Base-by-base conservation (phyloP, 257 asterid genomes). In the Voacanga thouarsii region DNA sequence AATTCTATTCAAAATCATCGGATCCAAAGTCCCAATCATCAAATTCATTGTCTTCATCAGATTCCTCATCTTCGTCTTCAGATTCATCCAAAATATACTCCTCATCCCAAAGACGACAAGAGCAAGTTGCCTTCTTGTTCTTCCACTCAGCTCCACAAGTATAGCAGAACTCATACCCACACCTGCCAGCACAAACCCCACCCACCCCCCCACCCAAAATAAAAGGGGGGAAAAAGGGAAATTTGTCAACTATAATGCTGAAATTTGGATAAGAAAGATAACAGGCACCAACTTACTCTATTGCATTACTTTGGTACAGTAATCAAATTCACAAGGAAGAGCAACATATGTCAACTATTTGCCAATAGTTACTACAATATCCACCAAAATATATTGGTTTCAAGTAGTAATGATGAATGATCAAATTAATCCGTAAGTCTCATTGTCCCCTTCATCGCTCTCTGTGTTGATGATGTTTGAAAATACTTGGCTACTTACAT, bases 131-230 rank as follows among this genome's bases (percentile, higher is more conserved):
- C 77, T 71, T 85, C 90, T 87, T 88, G 78, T 92, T 78, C 80
- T 82, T 88, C 94, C 95, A 92, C 84, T 85, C 92, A 12, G 96
- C 94, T 60, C 96, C 97, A 80, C 97, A 94, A 1, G 89, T 90
- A 60, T 90, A 92, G 83, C 98, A 92, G 75, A 94, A 94, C 56
- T 92, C 93, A 68, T 82, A 73, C 23, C 98, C 94, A 85, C 97
- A 94, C 87, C 97, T 94, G 94, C 78, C 24, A 68, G 12, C 33
- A 19, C 3, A n/a, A n/a, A n/a, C 37, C 37, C 37, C 37, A 1
- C 2, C 37, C 37, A 1, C 37, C 37, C 37, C 37, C 37, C 37
- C 37, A 33, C 1, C 37, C 1, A 33, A 33, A 33, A 33, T 1
- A 33, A 33, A 33, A 33, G 37, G 37, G 37, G 37, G 37, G 2